Evolutionary conservation across 2,329 filamentous ascomycete genomes (phyloP).

Genomic region (Aspergillus sp.): DNA sequence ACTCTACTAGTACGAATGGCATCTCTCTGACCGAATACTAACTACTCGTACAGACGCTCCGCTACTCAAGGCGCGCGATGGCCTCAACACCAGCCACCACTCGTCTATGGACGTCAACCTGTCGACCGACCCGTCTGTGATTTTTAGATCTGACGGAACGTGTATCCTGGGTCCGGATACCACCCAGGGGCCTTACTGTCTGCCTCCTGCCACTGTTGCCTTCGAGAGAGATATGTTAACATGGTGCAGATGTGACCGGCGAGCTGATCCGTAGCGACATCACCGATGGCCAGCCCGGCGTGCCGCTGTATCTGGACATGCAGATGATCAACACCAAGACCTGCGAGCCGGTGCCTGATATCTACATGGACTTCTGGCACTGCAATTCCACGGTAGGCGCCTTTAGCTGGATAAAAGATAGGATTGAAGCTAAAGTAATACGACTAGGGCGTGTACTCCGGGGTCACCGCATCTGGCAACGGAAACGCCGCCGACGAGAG

Average conservation of each 20-base stretch:
- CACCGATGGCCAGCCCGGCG: constrained; percentile 24
- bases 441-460: constrained; percentile 32
- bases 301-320: constrained; percentile 33
- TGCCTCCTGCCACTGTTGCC: not conserved
- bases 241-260: constrained; percentile 23
- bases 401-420: too few species aligned
- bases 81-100: constrained; percentile 31
- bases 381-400: constrained; percentile 34
- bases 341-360: constrained; percentile 30
- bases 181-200: constrained; percentile 46
- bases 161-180: constrained; percentile 47
- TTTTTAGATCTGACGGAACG: constrained; percentile 27
- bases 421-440: too few species aligned
- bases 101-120: constrained; percentile 16
- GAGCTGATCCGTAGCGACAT: constrained; percentile 33
- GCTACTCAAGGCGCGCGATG: constrained; percentile 24
- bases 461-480: constrained; percentile 28
- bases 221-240: not conserved
- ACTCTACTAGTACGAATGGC: too few species aligned
- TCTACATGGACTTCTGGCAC: constrained; percentile 33
- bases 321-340: constrained; percentile 34
- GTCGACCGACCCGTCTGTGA: constrained; percentile 14
- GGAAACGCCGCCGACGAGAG: constrained; percentile 27
- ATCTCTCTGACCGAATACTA: not conserved
- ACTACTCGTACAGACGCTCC: constrained; percentile 8